phyloP scores from a whole-genome alignment of 371 early-diverging fungal species.

The Umbelopsis sp. region DNA sequence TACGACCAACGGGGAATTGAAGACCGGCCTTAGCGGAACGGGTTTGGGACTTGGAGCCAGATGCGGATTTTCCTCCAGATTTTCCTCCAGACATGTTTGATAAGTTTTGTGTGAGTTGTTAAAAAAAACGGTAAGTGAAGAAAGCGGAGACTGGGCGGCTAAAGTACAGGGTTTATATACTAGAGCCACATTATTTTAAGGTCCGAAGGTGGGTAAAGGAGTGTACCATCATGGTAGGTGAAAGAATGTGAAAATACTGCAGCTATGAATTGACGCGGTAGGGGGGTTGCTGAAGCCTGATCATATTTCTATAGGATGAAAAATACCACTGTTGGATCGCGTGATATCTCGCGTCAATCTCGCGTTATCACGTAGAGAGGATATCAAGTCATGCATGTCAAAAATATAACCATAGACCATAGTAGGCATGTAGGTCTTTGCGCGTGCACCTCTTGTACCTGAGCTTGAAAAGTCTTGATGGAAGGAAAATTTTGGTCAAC shows the following conservation, averaged over 20 bases:
- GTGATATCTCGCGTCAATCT: conserved; percentile 10
- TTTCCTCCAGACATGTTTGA: conserved; percentile 63
- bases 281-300: not conserved
- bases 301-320: not conserved
- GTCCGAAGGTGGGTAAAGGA: not conserved
- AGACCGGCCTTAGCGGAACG: conserved; percentile 83
- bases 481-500: not conserved
- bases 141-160: conserved; percentile 21
- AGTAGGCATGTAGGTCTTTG: not conserved
- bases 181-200: not conserved
- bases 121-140: conserved; percentile 22
- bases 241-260: not conserved
- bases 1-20: conserved; percentile 94
- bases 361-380: conserved; percentile 2
- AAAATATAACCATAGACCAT: not conserved
- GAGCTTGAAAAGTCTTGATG: not conserved
- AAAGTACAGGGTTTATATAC: conserved; percentile 31
- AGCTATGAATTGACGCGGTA: not conserved
- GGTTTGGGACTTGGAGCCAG: conserved; percentile 56
- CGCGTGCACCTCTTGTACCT: not conserved
- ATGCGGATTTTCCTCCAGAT: conserved; percentile 65
- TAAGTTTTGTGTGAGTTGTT: conserved; percentile 20
- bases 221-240: conserved; percentile 21
- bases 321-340: not conserved
- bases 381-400: conserved; percentile 8